A percentile compares a stretch with the other conserved stretches of the same genome.
phyloP scores from a whole-genome alignment of 345 rosid genomes.

The Leavenworthia alabamica region DNA sequence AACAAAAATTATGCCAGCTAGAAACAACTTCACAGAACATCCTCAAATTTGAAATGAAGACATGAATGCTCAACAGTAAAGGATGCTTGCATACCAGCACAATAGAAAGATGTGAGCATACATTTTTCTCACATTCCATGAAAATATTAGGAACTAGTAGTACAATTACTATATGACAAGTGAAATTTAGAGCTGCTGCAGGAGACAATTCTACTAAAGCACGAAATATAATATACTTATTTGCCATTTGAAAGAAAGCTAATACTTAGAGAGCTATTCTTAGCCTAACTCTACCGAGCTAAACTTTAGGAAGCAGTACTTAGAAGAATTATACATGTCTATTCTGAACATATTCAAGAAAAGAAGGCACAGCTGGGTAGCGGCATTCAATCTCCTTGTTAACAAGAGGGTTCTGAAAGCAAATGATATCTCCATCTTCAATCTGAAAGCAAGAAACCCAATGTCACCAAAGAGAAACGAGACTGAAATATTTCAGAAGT shows the following conservation, averaged over 20 bases:
- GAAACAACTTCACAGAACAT: slow-evolving; percentile 4
- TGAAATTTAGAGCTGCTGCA: not conserved
- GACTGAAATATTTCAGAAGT: not conserved
- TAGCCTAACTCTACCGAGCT: not conserved
- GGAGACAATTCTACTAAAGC: not conserved
- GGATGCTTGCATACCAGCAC: slow-evolving; percentile 7
- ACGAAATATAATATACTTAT: not conserved
- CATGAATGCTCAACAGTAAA: not conserved
- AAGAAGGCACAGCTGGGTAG: slow-evolving; percentile 76
- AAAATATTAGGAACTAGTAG: not conserved
- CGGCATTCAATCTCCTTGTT: slow-evolving; percentile 46
- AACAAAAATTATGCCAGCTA: not conserved
- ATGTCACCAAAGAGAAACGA: slow-evolving; percentile 4
- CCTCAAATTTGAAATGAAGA: not conserved
- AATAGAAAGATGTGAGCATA: not conserved
- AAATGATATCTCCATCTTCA: slow-evolving; percentile 91
- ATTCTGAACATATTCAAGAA: slow-evolving; percentile 82
- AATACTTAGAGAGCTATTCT: too few species aligned
- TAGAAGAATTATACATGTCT: slow-evolving; percentile 54
- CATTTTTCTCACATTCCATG: not conserved
- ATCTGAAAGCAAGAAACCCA: slow-evolving; percentile 41
- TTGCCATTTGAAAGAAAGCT: too few species aligned
- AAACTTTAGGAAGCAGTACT: not conserved
- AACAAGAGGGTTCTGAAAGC: slow-evolving; percentile 64
- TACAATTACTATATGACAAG: not conserved